Conservation (phyloP, 805 yeast genomes). For the Wickerhamomyces bovis region DNA sequence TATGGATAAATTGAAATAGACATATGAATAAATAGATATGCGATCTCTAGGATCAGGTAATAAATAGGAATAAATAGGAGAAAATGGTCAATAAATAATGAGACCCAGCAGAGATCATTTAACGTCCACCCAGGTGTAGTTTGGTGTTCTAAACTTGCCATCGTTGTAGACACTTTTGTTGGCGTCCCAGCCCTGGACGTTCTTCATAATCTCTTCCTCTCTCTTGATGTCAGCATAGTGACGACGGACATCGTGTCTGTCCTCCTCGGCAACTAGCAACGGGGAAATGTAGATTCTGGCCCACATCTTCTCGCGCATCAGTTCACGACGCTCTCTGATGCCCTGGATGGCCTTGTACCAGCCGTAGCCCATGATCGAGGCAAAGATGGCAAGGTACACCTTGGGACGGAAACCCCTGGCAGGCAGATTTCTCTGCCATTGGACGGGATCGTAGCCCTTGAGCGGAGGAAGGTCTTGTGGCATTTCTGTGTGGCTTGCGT, state of each 20-base stretch:
- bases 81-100: slow-evolving; percentile 2
- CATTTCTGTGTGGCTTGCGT: slow-evolving; percentile 1
- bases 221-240: slow-evolving; percentile 56
- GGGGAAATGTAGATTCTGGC: slow-evolving; percentile 70
- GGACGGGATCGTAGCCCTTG: slow-evolving; percentile 81
- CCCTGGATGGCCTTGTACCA: slow-evolving; percentile 62
- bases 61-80: not conserved
- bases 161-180: slow-evolving; percentile 41
- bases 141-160: slow-evolving; percentile 31
- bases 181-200: slow-evolving; percentile 57
- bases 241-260: slow-evolving; percentile 72
- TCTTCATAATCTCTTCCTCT: slow-evolving; percentile 63
- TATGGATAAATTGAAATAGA: not conserved
- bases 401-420: slow-evolving; percentile 79
- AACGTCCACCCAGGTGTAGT: slow-evolving; percentile 25
- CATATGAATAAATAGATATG: not conserved
- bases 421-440: slow-evolving; percentile 85
- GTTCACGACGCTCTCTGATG: slow-evolving; percentile 69
- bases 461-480: slow-evolving; percentile 81
- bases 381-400: slow-evolving; percentile 59
- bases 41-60: not conserved
- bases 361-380: slow-evolving; percentile 64
- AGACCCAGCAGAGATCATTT: not conserved
- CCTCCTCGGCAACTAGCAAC: slow-evolving; percentile 73
- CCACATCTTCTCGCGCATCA: slow-evolving; percentile 72